Percentiles rank a stretch among this genome's conserved stretches.
Evolutionary conservation across 345 rosid species (phyloP).

Genomic region (Gossypium arboreum): DNA sequence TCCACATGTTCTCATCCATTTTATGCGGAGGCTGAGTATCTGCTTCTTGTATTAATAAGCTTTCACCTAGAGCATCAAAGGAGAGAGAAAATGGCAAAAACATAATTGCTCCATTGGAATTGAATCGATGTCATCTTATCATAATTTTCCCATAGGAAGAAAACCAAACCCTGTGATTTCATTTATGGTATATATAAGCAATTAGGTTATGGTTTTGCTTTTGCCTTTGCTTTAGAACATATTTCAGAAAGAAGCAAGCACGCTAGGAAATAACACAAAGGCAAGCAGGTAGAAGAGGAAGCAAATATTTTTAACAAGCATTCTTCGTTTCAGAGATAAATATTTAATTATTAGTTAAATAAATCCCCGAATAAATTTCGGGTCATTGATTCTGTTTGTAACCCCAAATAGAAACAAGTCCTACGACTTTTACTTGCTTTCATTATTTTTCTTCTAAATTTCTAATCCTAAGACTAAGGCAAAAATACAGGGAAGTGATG

Average conservation of each 20-base stretch:
- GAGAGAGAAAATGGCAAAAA: background rate
- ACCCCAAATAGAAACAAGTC: slow-evolving; percentile 1
- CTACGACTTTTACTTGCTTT: background rate
- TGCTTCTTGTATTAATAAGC: slow-evolving; percentile 51
- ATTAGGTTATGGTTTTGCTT: background rate
- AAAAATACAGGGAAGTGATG: background rate
- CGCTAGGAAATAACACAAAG: background rate
- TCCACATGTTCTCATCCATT: slow-evolving; percentile 98
- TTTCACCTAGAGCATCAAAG: slow-evolving; percentile 43
- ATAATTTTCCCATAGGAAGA: background rate
- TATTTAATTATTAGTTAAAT: background rate
- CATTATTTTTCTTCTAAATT: background rate
- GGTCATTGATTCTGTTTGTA: slow-evolving; percentile 3
- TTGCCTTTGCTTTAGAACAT: background rate
- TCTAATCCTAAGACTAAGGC: background rate
- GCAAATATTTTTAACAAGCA: background rate
- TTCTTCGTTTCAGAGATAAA: background rate
- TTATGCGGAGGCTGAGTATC: slow-evolving; percentile 68
- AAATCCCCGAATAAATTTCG: background rate
- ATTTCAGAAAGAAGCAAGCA: background rate
- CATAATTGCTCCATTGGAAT: background rate
- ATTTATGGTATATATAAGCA: background rate
- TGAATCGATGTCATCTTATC: background rate
- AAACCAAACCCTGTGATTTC: background rate
- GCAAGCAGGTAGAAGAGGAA: background rate